Conservation (phyloP, 352 stramenopile species). For the Pythium vanterpoolii region DNA sequence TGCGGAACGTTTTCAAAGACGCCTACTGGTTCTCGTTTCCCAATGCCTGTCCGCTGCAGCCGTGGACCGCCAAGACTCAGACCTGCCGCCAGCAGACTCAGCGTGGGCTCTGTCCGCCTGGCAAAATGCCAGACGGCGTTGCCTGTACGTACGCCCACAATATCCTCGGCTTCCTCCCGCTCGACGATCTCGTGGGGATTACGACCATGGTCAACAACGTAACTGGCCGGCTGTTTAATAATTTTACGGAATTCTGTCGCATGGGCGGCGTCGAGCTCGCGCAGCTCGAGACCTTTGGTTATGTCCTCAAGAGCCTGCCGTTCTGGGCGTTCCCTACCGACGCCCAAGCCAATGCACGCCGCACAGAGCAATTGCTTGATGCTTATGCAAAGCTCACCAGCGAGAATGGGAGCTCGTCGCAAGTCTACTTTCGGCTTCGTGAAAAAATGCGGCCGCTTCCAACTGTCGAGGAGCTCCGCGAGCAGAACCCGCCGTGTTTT, state of each 20-base stretch:
- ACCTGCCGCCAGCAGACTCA: conserved; percentile 14
- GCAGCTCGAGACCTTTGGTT: conserved; percentile 7
- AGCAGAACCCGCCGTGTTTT: conserved; percentile 32
- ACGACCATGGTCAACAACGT: conserved; percentile 23
- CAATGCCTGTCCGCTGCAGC: conserved; percentile 47
- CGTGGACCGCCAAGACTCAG: conserved; percentile 25
- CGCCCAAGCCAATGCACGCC: conserved; percentile 14
- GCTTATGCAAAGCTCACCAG: conserved; percentile 20
- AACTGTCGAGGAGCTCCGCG: conserved; percentile 17
- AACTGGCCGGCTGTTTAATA: conserved; percentile 13
- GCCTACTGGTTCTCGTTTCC: conserved; percentile 72
- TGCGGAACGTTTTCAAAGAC: conserved; percentile 40
- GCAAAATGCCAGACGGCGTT: conserved; percentile 27
- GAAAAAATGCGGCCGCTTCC: conserved; percentile 24
- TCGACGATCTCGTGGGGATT: conserved; percentile 39
- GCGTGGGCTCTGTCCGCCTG: conserved; percentile 23
- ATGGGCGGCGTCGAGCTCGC: conserved; percentile 25
- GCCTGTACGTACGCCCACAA: conserved; percentile 31
- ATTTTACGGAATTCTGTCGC: conserved; percentile 31
- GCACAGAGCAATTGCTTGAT: conserved; percentile 22
- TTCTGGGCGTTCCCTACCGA: conserved; percentile 34
- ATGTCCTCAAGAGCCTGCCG: conserved; percentile 13
- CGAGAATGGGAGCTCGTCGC: conserved; percentile 3
- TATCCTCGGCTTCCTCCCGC: conserved; percentile 29
- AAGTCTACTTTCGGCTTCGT: conserved; percentile 8